Base-by-base conservation (phyloP, 768 basidiomycete genomes). In the Paxillus involutus region DNA sequence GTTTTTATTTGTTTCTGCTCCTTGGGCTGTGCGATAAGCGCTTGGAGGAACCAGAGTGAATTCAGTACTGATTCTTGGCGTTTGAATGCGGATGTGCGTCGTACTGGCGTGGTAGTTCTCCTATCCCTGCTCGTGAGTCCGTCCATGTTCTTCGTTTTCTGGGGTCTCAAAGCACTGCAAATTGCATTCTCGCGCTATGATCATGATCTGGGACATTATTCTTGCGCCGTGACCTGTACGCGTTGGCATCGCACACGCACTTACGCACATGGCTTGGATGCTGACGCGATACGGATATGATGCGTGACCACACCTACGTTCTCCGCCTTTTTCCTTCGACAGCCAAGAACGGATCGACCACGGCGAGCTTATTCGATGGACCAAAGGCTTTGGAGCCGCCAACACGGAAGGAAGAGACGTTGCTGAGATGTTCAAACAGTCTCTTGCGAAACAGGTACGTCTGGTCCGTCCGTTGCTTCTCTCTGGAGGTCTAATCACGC, bases 261-360 rank as follows among this genome's bases (percentile, higher is more conserved):
- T 12, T 33, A 33, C 10, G 9, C 33, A 33, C 33, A 12, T 33
- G 35, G 12, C 11, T 33, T 35, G 35, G 35, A 14, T 35, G 35
- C 35, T 12, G 35, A 35, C 35, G 32, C 32, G 35, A 9, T 35
- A 35, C 13, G 13, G 35, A 35, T 35, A 6, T 35, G 35, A 35
- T 35, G 4, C 13, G 13, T 35, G 35, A 35, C 13, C 11, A 35
- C 13, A 3, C 35, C 35, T 5, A 35, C 35, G 35, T 35, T 29
- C 24, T 44, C 3, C 9, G 30, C 35, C 13, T 21, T 7, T 10
- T 41, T 41, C 48, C 36, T 30, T 44, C 35, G 43, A 45, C 69
- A 95, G 91, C n/a, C 97, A 98, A 79, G 81, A 87, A 37, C 80
- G 83, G 50, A 98, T 99, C 59, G 94, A 98, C 70, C 93, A 98